Evolutionary conservation across 1,284 basidiomycete genomes (phyloP).

Genomic region (Apiotrichum sp.): DNA sequence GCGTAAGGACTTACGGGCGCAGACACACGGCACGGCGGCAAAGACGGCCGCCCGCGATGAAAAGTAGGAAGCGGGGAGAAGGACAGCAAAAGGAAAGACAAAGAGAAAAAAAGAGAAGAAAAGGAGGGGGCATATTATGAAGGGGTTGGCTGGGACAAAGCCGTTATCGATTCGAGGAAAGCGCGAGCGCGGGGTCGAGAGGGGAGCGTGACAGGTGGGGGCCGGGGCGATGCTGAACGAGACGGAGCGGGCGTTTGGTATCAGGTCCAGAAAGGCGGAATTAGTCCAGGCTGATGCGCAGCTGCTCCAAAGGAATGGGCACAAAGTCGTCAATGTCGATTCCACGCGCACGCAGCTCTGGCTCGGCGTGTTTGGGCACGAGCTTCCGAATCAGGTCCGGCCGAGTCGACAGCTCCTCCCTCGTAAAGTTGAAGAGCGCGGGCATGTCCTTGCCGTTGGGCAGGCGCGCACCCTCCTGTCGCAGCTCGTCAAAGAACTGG

Average conservation of each 20-base stretch:
- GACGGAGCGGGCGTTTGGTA: background rate
- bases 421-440: constrained; percentile 89
- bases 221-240: constrained; percentile 16
- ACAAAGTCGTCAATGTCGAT: constrained; percentile 88
- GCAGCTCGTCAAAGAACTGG: constrained; percentile 95
- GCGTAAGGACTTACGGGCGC: too few species aligned
- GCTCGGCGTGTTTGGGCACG: constrained; percentile 82
- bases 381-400: constrained; percentile 88
- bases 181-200: constrained; percentile 5
- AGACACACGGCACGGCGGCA: too few species aligned
- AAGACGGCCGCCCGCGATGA: too few species aligned
- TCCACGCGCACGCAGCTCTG: constrained; percentile 74
- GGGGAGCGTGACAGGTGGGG: constrained; percentile 12
- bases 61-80: background rate
- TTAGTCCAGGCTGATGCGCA: constrained; percentile 77
- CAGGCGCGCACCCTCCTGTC: constrained; percentile 82
- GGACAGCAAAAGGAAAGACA: constrained; percentile 1
- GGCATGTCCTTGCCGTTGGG: constrained; percentile 96
- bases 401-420: constrained; percentile 92
- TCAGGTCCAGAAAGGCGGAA: constrained; percentile 1
- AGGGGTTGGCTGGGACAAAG: constrained; percentile 1
- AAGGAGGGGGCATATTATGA: constrained; percentile 5
- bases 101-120: constrained; percentile 1
- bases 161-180: constrained; percentile 5
- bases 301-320: constrained; percentile 86